phyloP scores from a whole-genome alignment of 139 green algal species.

The Coccomyxa sp. region DNA sequence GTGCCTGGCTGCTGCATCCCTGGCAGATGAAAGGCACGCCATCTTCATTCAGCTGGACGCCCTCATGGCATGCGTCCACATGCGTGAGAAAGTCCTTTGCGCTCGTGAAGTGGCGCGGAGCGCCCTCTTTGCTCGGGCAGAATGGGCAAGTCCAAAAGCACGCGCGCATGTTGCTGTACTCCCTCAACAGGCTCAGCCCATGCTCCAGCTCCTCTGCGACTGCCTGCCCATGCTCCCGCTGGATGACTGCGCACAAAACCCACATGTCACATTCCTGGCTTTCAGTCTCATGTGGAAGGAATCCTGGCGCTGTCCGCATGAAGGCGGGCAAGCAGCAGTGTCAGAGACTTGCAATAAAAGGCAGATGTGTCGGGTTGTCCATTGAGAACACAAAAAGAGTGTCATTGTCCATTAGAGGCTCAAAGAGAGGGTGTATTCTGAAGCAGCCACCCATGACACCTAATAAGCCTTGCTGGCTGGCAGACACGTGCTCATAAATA shows the following conservation, averaged over 20 bases:
- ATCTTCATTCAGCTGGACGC: constrained; percentile 22
- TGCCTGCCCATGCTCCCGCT: constrained; percentile 41
- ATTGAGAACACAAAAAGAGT: too few species aligned
- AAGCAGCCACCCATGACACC: constrained; percentile 4
- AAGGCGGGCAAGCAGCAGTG: too few species aligned
- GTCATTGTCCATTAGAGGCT: too few species aligned
- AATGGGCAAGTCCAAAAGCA: constrained; percentile 57
- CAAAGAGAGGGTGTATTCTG: too few species aligned
- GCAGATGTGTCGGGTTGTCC: too few species aligned
- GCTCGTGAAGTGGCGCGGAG: constrained; percentile 23
- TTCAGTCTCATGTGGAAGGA: neutral
- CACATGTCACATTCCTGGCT: neutral
- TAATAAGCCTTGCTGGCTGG: neutral
- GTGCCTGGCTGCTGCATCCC: constrained; percentile 34
- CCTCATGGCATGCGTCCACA: constrained; percentile 53
- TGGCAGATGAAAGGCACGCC: constrained; percentile 45
- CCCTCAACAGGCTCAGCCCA: constrained; percentile 53
- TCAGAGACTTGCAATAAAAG: too few species aligned
- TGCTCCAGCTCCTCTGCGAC: constrained; percentile 52
- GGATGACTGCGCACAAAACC: neutral
- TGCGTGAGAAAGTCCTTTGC: constrained; percentile 43
- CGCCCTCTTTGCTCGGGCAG: constrained; percentile 36
- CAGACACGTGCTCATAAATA: neutral
- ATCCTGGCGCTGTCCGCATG: too few species aligned
- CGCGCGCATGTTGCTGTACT: constrained; percentile 36